phyloP scores from a whole-genome alignment of 345 rosid genomes.

The Microcos paniculata region DNA sequence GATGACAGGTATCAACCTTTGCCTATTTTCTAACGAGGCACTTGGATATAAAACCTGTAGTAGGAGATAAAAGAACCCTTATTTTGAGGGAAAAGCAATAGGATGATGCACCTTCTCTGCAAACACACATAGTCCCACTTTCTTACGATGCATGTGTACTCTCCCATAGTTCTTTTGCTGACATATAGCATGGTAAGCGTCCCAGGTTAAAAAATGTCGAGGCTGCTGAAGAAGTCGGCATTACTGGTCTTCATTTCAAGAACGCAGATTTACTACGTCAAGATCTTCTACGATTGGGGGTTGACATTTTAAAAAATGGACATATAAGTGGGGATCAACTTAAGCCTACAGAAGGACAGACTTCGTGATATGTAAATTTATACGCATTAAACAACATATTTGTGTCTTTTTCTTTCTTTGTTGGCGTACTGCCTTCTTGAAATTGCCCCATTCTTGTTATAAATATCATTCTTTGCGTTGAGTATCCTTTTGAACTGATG shows the following conservation, averaged over 20 bases:
- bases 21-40: not conserved
- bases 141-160: not conserved
- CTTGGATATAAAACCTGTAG: not conserved
- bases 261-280: conserved; percentile 44
- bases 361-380: not conserved
- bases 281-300: conserved; percentile 52
- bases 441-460: not conserved
- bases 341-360: not conserved
- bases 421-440: not conserved
- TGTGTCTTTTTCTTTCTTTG: not conserved
- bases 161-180: not conserved
- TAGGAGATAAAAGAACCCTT: not conserved
- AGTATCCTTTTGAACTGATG: not conserved
- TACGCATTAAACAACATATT: not conserved
- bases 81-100: no score
- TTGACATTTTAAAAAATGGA: conserved; percentile 32
- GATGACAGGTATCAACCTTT: conserved; percentile 71
- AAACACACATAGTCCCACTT: not conserved
- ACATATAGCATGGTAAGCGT: not conserved
- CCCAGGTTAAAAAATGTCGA: conserved; percentile 66
- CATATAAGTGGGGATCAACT: conserved; percentile 13
- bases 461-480: not conserved
- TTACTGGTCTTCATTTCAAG: conserved; percentile 66
- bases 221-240: conserved; percentile 74
- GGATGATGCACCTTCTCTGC: not conserved